A percentile compares a stretch with the other conserved stretches of the same genome.
Evolutionary conservation across 129 eudicot genomes (phyloP).

Genomic region (Ambrosia artemisiifolia): DNA sequence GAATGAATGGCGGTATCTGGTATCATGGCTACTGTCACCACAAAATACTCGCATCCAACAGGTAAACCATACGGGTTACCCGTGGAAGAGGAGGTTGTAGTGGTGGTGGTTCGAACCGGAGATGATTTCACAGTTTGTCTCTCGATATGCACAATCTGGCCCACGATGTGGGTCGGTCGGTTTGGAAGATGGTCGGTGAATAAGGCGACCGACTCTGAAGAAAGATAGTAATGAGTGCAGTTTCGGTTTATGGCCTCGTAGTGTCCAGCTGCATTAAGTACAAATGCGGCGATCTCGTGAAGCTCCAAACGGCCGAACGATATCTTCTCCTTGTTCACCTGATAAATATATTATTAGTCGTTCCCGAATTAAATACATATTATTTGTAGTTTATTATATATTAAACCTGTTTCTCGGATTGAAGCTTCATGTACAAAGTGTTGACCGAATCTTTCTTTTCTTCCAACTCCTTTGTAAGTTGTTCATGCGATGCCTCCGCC

Average conservation of each 20-base stretch:
- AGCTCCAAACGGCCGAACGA: slow-evolving; percentile 81
- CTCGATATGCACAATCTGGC: slow-evolving; percentile 90
- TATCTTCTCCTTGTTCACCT: slow-evolving; percentile 94
- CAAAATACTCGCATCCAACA: slow-evolving; percentile 85
- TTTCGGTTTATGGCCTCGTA: slow-evolving; percentile 87
- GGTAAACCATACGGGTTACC: slow-evolving; percentile 74
- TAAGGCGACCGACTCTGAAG: slow-evolving; percentile 82
- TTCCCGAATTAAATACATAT: background rate
- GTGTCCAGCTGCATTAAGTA: slow-evolving; percentile 61
- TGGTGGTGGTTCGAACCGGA: slow-evolving; percentile 14
- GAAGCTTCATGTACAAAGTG: slow-evolving; percentile 79
- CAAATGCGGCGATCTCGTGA: slow-evolving; percentile 89
- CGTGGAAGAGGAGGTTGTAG: slow-evolving; percentile 14
- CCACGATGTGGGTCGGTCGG: slow-evolving; percentile 74
- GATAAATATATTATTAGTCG: background rate
- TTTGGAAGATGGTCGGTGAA: slow-evolving; percentile 71
- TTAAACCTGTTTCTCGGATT: slow-evolving; percentile 84
- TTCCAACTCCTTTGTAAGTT: slow-evolving; percentile 68
- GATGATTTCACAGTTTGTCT: slow-evolving; percentile 49
- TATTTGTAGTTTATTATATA: background rate
- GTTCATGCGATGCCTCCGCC: slow-evolving; percentile 62
- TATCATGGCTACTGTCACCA: slow-evolving; percentile 97
- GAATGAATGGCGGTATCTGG: slow-evolving; percentile 79
- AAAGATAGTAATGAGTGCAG: slow-evolving; percentile 78
- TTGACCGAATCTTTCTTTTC: slow-evolving; percentile 76